A percentile compares a stretch with the other conserved stretches of the same genome.
Conservation (phyloP, 2,329 filamentous ascomycete genomes). For the Aspergillus pseudoglaucus region DNA sequence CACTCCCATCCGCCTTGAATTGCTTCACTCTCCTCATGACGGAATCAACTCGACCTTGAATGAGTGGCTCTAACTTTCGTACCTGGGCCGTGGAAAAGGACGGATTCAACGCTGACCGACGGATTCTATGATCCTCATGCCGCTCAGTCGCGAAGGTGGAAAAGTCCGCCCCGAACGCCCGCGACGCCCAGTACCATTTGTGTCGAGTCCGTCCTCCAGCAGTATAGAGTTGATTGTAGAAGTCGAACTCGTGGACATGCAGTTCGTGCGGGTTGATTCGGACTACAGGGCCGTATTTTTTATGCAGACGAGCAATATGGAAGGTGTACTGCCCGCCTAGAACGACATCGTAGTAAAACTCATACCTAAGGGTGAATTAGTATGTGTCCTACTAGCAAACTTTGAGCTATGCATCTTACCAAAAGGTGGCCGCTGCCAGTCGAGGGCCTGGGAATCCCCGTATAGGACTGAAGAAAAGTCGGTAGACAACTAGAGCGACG, state of each 20-base stretch:
- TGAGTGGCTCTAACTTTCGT: constrained; percentile 25
- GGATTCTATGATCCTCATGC: constrained; percentile 38
- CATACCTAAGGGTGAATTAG: not conserved
- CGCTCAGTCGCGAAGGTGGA: constrained; percentile 27
- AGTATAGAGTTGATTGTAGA: constrained; percentile 29
- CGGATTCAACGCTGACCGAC: constrained; percentile 35
- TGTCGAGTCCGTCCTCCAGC: constrained; percentile 10
- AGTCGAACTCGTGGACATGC: constrained; percentile 29
- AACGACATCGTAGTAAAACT: not conserved
- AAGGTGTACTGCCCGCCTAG: not conserved
- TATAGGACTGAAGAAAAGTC: not conserved
- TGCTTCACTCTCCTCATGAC: too few species aligned
- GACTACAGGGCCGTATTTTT: constrained; percentile 31
- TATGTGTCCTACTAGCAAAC: too few species aligned
- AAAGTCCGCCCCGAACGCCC: constrained; percentile 11
- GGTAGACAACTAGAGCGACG: not conserved
- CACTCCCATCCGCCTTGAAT: too few species aligned
- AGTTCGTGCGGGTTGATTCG: constrained; percentile 31
- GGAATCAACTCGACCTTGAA: constrained; percentile 8
- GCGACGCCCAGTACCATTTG: constrained; percentile 11
- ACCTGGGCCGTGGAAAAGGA: constrained; percentile 42
- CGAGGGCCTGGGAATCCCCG: not conserved
- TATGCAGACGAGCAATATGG: constrained; percentile 17
- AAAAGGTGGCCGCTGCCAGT: not conserved
- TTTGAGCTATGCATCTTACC: too few species aligned